Evolutionary conservation across 768 basidiomycete species (phyloP).

Genomic region (Lentinus brumalis): DNA sequence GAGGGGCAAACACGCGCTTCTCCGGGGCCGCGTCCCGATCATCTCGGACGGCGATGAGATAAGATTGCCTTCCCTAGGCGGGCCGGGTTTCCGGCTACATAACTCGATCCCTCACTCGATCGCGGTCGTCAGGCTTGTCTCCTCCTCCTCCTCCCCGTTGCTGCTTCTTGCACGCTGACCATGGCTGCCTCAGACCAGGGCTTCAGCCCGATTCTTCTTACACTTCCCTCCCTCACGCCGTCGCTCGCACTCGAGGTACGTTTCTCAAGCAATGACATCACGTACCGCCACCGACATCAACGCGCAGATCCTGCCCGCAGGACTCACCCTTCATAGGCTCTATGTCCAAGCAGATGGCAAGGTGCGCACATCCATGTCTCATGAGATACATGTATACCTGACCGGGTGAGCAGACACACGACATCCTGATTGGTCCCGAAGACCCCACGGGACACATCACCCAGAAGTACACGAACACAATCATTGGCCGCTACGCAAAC

Average conservation of each 20-base stretch:
- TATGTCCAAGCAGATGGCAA: conserved; percentile 66
- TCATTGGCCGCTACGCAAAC: conserved; percentile 75
- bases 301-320: conserved; percentile 61
- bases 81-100: conserved; percentile 6
- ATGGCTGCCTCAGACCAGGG: conserved; percentile 21
- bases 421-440: conserved; percentile 76
- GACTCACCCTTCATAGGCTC: conserved; percentile 69
- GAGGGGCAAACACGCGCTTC: no score
- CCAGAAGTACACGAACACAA: conserved; percentile 72
- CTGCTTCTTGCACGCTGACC: background rate
- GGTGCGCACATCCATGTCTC: conserved; percentile 36
- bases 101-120: no score
- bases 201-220: conserved; percentile 54
- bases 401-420: conserved; percentile 56
- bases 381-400: background rate
- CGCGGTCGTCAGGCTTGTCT: background rate
- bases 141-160: background rate
- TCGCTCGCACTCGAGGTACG: conserved; percentile 64
- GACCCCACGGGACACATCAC: conserved; percentile 54
- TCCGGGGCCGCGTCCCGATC: no score
- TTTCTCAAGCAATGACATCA: background rate
- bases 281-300: conserved; percentile 9
- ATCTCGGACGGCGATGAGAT: conserved; percentile 16
- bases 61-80: background rate
- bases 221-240: conserved; percentile 57